These are phyloP conservation scores for Sporothrix brunneoviolacea DNA, from an alignment of 2,329 filamentous ascomycete species.

Conservation along the genomic window DNA sequence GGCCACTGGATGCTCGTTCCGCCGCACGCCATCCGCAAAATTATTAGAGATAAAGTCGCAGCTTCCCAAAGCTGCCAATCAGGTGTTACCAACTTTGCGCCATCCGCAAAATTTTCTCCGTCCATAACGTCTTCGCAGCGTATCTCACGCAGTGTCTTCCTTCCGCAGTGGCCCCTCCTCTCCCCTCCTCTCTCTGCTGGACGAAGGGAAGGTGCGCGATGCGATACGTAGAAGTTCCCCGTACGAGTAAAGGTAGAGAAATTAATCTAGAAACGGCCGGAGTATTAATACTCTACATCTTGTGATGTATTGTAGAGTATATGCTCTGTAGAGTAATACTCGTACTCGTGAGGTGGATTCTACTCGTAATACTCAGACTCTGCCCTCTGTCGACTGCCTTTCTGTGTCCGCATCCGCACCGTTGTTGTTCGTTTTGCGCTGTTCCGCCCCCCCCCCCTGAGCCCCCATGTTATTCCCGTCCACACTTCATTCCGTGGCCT, in stretches of 20 bases:
- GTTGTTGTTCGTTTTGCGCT: no score
- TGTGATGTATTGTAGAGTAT: no score
- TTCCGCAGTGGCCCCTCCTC: neutral
- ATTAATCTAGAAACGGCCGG: no score
- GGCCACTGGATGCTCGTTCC: neutral
- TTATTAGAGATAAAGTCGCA: slow-evolving; percentile 3
- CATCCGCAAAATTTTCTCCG: slow-evolving; percentile 4
- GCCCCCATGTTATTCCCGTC: slow-evolving; percentile 5
- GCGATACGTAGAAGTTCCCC: neutral
- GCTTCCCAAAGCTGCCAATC: slow-evolving; percentile 3
- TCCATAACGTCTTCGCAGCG: neutral
- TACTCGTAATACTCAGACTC: no score
- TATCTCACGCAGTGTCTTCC: neutral
- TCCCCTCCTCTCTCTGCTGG: neutral
- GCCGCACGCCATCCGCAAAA: neutral
- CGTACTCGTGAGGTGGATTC: no score
- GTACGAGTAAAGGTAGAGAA: no score
- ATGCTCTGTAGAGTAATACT: no score
- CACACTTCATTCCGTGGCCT: neutral
- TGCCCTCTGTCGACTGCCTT: no score
- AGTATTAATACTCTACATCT: no score
- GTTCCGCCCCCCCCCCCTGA: neutral
- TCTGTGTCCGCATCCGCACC: no score
- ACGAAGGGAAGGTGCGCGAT: neutral
- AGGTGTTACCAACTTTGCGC: neutral